Percentiles rank a stretch among this genome's conserved stretches.
Conservation (phyloP, 2,329 filamentous ascomycete species). For the Xylogone sp. region DNA sequence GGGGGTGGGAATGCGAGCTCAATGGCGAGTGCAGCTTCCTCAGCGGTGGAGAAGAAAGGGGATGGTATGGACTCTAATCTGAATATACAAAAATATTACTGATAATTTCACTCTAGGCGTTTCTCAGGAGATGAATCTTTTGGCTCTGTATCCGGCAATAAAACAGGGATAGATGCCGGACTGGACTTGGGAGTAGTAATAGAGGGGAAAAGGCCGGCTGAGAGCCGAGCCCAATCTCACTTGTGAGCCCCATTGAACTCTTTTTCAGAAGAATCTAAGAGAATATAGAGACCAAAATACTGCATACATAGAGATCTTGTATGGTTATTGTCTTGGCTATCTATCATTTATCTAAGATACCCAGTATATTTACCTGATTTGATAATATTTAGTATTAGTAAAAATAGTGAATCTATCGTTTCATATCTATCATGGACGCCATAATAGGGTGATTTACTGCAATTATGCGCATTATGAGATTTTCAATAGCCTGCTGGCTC, state of each 20-base stretch:
- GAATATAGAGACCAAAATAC: too few species aligned
- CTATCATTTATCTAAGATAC: not conserved
- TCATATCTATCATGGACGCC: not conserved
- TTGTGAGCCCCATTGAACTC: conserved; percentile 3
- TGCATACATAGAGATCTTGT: too few species aligned
- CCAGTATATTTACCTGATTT: too few species aligned
- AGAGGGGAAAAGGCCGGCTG: conserved; percentile 23
- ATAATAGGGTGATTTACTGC: not conserved
- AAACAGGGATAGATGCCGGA: conserved; percentile 24
- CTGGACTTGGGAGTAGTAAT: conserved; percentile 30
- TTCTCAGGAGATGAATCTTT: conserved; percentile 59
- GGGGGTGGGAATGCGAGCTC: conserved; percentile 74
- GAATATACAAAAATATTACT: not conserved
- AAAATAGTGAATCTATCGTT: not conserved
- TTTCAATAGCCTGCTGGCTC: conserved; percentile 29
- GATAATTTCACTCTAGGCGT: conserved; percentile 30
- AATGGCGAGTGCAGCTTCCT: conserved; percentile 88
- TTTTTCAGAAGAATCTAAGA: too few species aligned
- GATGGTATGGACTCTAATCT: conserved; percentile 60
- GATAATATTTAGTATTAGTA: not conserved
- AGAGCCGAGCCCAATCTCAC: conserved; percentile 4
- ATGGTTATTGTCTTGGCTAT: not conserved
- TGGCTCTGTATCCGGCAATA: conserved; percentile 26
- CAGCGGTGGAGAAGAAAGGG: conserved; percentile 75
- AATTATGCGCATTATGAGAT: conserved; percentile 1